Evolutionary conservation across 2,329 filamentous ascomycete genomes (phyloP).

Genomic region (Parastagonospora avenae): DNA sequence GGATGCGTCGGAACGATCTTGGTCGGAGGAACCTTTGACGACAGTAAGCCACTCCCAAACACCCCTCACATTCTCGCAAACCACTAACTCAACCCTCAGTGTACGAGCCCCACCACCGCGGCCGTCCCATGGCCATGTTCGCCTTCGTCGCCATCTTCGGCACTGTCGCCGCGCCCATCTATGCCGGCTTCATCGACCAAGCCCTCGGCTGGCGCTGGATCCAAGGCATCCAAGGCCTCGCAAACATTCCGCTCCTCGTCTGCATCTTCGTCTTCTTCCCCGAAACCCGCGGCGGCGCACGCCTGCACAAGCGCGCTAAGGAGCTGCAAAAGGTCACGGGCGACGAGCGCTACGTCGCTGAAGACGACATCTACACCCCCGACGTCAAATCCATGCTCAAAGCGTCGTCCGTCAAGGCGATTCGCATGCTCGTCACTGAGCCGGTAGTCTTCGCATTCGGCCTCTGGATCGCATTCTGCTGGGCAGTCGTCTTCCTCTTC

Average conservation of each 20-base stretch:
- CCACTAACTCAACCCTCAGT: neutral
- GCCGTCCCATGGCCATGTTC: conserved; percentile 37
- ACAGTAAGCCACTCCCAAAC: conserved; percentile 5
- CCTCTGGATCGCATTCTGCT: conserved; percentile 59
- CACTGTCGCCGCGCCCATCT: conserved; percentile 59
- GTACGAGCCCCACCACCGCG: conserved; percentile 33
- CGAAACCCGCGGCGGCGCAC: conserved; percentile 52
- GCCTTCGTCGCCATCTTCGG: conserved; percentile 44
- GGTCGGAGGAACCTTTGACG: conserved; percentile 34
- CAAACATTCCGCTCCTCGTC: conserved; percentile 57
- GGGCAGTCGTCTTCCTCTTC: conserved; percentile 62
- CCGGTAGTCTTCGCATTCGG: conserved; percentile 58
- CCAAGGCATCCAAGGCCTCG: conserved; percentile 58
- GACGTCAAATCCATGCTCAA: conserved; percentile 54
- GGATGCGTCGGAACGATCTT: conserved; percentile 36
- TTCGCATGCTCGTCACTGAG: conserved; percentile 57
- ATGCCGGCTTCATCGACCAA: conserved; percentile 60
- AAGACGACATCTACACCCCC: conserved; percentile 58
- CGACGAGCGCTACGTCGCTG: conserved; percentile 56
- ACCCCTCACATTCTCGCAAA: no score
- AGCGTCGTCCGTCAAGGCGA: conserved; percentile 58
- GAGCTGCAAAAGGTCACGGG: conserved; percentile 54
- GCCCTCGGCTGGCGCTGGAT: conserved; percentile 61
- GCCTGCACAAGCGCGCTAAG: conserved; percentile 57
- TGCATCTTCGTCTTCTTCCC: conserved; percentile 51